phyloP scores from a whole-genome alignment of 2,329 filamentous ascomycete genomes.

The Diaporthe sp. region DNA sequence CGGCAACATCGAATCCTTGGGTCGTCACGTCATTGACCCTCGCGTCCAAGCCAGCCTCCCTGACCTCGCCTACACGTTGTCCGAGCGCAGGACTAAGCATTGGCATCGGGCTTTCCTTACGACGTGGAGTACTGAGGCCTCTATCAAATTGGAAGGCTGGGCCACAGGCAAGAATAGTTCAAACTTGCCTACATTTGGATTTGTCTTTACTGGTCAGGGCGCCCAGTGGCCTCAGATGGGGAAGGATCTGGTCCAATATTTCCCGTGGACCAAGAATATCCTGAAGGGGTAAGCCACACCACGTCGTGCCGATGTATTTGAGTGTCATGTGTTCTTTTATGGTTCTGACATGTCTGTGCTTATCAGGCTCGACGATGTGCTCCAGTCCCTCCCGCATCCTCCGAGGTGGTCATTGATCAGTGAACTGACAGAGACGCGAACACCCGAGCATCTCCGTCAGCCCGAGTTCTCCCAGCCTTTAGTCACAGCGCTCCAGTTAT shows the following conservation, averaged over 20 bases:
- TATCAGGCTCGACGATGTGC: conserved; percentile 35
- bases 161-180: conserved; percentile 23
- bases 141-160: neutral
- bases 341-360: too few relatives aligned
- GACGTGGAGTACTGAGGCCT: neutral
- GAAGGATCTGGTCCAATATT: conserved; percentile 34
- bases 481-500: conserved; percentile 60
- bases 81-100: conserved; percentile 15
- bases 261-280: conserved; percentile 23
- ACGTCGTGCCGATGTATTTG: too few relatives aligned
- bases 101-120: conserved; percentile 33
- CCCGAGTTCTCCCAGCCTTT: conserved; percentile 47
- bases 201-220: conserved; percentile 42
- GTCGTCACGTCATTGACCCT: neutral
- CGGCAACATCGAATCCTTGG: neutral
- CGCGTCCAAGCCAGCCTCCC: neutral
- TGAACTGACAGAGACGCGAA: conserved; percentile 33
- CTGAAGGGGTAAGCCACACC: too few relatives aligned
- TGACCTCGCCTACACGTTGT: conserved; percentile 38
- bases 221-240: conserved; percentile 43
- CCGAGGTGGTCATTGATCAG: conserved; percentile 36
- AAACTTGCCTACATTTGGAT: conserved; percentile 23
- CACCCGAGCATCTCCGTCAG: conserved; percentile 37
- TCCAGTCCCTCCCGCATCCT: conserved; percentile 35
- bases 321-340: too few relatives aligned